Evolutionary conservation across 805 yeast genomes (phyloP), one percentile per base, ranked within the genome.

Genomic region (Wickerhamomyces ciferrii): DNA sequence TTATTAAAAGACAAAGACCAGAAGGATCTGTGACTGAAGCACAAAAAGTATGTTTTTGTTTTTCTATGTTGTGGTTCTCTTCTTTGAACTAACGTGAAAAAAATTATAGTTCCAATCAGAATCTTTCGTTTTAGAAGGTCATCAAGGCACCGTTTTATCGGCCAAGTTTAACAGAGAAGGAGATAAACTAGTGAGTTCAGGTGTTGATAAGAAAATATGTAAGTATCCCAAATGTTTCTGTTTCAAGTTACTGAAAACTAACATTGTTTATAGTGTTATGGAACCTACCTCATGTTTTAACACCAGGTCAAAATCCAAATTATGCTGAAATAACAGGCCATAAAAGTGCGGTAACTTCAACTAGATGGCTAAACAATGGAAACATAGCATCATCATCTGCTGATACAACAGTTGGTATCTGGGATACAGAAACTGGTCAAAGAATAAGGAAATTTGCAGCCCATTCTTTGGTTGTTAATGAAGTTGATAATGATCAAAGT

Each of bases 311-410:
- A 20, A 20, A 20, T 14, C 51, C 55, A 11, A 79, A 78, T 54
- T 70, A 61, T 48, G 83, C 83, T 3, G 62, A 67, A 4, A 50
- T 77, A 3, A 48, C 53, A 13, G 87, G 84, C 5, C 88, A 83
- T 56, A 82, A 81, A 48, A 75, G 79, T 7, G 88, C 89, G 0
- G 71, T 87, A 0, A 78, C 88, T 0, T 74, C 81, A 1, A 53
- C 85, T 10, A 60, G 65, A 25, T 86, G 91, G 87, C 48, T 61
- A 3, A 53, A 63, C 6, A 72, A 76, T 37, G 79, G 76, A 32
- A 51, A 66, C 2, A 17, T 82, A 2, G 73, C 71, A 15, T 67
- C 84, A 2, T 65, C 80, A 2, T 76, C 87, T 23, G 81, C 91
- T 0, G 95, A 85, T 58, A 52, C 69, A 4, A 75, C 85, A 0